phyloP scores from a whole-genome alignment of 1,284 basidiomycete genomes.

The Afroboletus lepidellus region DNA sequence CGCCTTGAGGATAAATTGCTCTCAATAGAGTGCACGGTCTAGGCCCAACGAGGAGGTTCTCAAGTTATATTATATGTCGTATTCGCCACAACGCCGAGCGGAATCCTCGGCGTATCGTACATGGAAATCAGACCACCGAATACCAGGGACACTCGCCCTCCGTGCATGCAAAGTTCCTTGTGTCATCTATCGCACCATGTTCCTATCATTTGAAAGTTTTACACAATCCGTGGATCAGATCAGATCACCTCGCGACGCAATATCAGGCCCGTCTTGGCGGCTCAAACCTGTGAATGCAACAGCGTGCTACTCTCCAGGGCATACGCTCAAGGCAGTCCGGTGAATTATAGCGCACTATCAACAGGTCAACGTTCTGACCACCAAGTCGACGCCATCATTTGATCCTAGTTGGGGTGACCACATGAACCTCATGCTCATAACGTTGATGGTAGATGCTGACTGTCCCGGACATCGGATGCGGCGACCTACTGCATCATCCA shows the following conservation, averaged over 20 bases:
- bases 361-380: not conserved
- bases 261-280: not conserved
- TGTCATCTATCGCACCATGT: not conserved
- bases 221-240: slow-evolving; percentile 4
- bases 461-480: slow-evolving; percentile 2
- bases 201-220: not conserved
- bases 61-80: not conserved
- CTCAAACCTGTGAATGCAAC: not conserved
- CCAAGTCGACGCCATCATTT: no score
- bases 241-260: slow-evolving; percentile 1
- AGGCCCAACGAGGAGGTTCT: not conserved
- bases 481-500: not conserved
- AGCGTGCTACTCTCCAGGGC: not conserved
- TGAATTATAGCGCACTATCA: not conserved
- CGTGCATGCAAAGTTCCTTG: not conserved
- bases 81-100: not conserved
- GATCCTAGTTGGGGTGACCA: no score
- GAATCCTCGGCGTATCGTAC: not conserved
- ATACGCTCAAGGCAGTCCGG: not conserved
- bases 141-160: slow-evolving; percentile 12
- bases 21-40: not conserved
- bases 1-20: slow-evolving; percentile 21
- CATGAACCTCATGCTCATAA: not conserved
- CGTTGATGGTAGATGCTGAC: not conserved
- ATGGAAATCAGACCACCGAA: slow-evolving; percentile 3